A percentile compares a stretch with the other conserved stretches of the same genome.
phyloP scores from a whole-genome alignment of 1,284 basidiomycete species.

The Ustilago nuda region DNA sequence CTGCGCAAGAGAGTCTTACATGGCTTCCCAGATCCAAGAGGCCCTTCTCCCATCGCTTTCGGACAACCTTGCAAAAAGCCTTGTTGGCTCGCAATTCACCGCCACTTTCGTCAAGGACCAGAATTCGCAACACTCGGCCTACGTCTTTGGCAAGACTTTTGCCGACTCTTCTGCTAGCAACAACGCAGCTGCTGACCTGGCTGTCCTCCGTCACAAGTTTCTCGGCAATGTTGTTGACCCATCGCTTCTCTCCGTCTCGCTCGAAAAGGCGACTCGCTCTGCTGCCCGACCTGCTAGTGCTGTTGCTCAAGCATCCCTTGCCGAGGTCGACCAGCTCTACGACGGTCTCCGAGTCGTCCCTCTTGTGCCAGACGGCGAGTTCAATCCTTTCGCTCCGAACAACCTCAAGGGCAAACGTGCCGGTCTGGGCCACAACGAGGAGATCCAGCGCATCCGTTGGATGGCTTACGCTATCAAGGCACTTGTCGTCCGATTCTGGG shows the following conservation, averaged over 20 bases:
- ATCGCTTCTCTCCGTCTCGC: conserved; percentile 24
- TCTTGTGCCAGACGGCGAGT: conserved; percentile 47
- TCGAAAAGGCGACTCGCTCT: conserved; percentile 17
- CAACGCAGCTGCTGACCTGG: conserved; percentile 15
- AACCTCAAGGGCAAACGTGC: conserved; percentile 50
- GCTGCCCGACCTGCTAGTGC: conserved; percentile 25
- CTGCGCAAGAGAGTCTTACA: conserved; percentile 44
- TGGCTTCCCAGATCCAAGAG: conserved; percentile 28
- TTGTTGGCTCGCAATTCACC: conserved; percentile 14
- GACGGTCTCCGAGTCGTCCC: conserved; percentile 41
- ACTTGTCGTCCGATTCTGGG: conserved; percentile 66
- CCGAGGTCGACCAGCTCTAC: conserved; percentile 40
- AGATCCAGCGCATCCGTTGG: conserved; percentile 61
- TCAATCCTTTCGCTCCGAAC: conserved; percentile 51
- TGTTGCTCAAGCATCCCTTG: conserved; percentile 33
- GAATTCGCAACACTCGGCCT: conserved; percentile 38
- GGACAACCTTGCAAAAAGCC: conserved; percentile 18
- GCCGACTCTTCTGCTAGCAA: conserved; percentile 10
- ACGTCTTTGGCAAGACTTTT: conserved; percentile 44
- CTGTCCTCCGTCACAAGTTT: conserved; percentile 24
- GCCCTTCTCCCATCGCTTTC: conserved; percentile 38
- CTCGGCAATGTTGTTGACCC: conserved; percentile 39
- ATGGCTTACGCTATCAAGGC: conserved; percentile 62
- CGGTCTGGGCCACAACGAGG: conserved; percentile 41
- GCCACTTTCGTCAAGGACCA: conserved; percentile 27